Evolutionary conservation across 306 rosid genomes (phyloP).

Genomic region (Begonia peltatifolia): DNA sequence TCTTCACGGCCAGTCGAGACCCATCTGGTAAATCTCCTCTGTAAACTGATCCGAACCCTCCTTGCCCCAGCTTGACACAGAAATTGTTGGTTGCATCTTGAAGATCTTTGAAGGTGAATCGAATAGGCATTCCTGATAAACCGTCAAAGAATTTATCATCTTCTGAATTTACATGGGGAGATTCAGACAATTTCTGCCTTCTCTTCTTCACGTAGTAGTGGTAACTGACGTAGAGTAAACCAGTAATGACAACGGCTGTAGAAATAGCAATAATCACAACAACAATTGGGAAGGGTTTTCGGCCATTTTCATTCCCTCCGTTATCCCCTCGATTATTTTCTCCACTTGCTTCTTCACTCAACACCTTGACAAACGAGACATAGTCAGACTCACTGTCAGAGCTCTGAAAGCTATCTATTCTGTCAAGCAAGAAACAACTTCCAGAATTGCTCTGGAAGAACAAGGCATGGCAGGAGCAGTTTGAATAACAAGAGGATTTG

Average conservation of each 20-base stretch:
- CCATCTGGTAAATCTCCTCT: slow-evolving; percentile 64
- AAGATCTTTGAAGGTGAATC: slow-evolving; percentile 60
- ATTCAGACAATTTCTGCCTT: slow-evolving; percentile 18
- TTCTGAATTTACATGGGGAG: slow-evolving; percentile 33
- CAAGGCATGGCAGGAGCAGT: slow-evolving; percentile 70
- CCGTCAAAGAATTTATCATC: slow-evolving; percentile 82
- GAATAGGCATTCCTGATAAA: slow-evolving; percentile 63
- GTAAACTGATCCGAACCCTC: slow-evolving; percentile 88
- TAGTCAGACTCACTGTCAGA: slow-evolving; percentile 29
- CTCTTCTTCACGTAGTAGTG: slow-evolving; percentile 35
- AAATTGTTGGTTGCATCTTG: slow-evolving; percentile 61
- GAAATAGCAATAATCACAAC: slow-evolving; percentile 41
- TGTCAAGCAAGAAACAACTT: slow-evolving; percentile 45
- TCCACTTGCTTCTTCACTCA: slow-evolving; percentile 18
- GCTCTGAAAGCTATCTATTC: slow-evolving; percentile 53
- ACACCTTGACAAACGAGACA: slow-evolving; percentile 59
- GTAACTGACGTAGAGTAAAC: slow-evolving; percentile 32
- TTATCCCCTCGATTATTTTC: background rate
- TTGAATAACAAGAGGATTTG: slow-evolving; percentile 41
- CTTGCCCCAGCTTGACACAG: slow-evolving; percentile 74
- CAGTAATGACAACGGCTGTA: slow-evolving; percentile 31
- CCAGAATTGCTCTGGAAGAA: slow-evolving; percentile 66
- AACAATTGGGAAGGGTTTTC: slow-evolving; percentile 16
- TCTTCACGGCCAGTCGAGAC: slow-evolving; percentile 67
- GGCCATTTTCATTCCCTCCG: slow-evolving; percentile 21